phyloP scores from a whole-genome alignment of 2,329 filamentous ascomycete genomes.

The Blastomyces percursus region DNA sequence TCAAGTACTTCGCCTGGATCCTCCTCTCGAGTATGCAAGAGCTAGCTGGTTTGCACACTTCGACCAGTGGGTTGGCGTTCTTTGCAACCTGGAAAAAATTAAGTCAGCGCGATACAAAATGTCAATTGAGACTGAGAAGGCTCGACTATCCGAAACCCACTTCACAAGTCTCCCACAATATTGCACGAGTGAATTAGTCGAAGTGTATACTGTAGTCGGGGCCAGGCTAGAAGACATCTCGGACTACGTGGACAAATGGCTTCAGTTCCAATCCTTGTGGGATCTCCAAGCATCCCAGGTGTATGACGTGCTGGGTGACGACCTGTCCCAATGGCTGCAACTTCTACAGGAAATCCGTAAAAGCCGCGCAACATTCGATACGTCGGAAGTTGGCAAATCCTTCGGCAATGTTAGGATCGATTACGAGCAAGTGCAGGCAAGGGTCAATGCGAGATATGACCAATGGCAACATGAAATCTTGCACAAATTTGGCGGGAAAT shows the following conservation, averaged over 20 bases:
- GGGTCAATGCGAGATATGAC: conserved; percentile 98
- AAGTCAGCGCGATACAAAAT: conserved; percentile 94
- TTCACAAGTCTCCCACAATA: conserved; percentile 78
- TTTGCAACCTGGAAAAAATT: conserved; percentile 87
- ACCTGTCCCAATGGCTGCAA: conserved; percentile 86
- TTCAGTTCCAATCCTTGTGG: conserved; percentile 98
- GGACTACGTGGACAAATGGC: conserved; percentile 90
- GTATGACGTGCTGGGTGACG: conserved; percentile 81
- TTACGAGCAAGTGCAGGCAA: conserved; percentile 96
- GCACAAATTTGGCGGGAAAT: conserved; percentile 78
- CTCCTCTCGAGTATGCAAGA: conserved; percentile 79
- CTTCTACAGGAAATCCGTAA: conserved; percentile 95
- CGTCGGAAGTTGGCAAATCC: conserved; percentile 79
- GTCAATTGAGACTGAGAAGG: conserved; percentile 47
- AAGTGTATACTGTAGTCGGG: conserved; percentile 75
- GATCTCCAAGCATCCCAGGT: conserved; percentile 94
- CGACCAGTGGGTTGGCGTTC: conserved; percentile 83
- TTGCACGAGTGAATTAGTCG: conserved; percentile 66
- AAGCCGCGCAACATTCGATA: conserved; percentile 92
- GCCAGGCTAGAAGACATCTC: conserved; percentile 69
- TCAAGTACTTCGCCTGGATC: conserved; percentile 92
- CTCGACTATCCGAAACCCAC: conserved; percentile 38
- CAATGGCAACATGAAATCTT: conserved; percentile 99
- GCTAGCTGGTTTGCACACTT: conserved; percentile 90
- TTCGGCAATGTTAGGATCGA: conserved; percentile 95